Evolutionary conservation across 2,329 filamentous ascomycete genomes (phyloP).

Genomic region (Tolypocladium ovalisporum): DNA sequence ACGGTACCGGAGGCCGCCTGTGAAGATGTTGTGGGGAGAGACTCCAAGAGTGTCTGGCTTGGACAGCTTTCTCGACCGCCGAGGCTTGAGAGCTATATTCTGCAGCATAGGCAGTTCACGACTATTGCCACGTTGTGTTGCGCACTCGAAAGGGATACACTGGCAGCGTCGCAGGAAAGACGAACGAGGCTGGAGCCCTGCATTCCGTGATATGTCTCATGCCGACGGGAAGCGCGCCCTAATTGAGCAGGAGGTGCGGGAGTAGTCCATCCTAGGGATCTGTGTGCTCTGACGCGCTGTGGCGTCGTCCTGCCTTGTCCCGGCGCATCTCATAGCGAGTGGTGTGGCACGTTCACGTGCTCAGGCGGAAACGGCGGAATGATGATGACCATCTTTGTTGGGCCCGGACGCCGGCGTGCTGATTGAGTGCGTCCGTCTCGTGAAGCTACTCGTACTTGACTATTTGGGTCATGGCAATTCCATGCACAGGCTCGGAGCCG

Average conservation of each 20-base stretch:
- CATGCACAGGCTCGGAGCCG: background rate
- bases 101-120: background rate
- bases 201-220: background rate
- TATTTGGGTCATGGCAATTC: too few relatives aligned
- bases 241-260: background rate
- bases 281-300: background rate
- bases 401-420: background rate
- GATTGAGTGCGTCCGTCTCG: background rate
- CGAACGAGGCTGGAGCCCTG: background rate
- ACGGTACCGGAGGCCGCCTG: background rate
- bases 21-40: background rate
- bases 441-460: background rate
- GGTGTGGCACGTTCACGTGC: background rate
- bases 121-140: background rate
- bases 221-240: background rate
- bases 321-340: background rate
- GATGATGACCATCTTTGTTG: background rate
- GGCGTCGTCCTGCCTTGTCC: background rate
- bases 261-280: background rate
- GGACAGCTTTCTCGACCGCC: background rate
- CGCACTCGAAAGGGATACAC: background rate
- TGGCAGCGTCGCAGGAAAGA: background rate
- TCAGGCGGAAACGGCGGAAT: background rate
- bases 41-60: background rate
- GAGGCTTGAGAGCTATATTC: background rate